Evolutionary conservation across 805 yeast species (phyloP).

Genomic region (Wickerhamomyces mucosus): DNA sequence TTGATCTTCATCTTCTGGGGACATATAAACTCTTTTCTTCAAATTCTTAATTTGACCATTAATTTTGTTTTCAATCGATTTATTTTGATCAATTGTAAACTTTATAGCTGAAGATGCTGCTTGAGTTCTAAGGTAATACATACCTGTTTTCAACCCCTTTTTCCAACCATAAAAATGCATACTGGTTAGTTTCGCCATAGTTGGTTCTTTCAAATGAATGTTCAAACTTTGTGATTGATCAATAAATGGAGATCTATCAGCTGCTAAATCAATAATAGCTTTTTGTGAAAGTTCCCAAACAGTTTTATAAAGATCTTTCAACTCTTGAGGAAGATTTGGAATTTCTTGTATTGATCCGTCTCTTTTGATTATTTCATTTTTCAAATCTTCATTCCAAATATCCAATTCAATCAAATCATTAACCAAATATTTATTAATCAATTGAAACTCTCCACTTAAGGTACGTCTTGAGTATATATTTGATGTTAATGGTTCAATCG

Average conservation of each 20-base stretch:
- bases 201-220: slow-evolving; percentile 79
- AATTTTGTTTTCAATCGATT: slow-evolving; percentile 24
- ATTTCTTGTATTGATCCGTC: slow-evolving; percentile 84
- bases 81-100: slow-evolving; percentile 55
- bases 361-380: slow-evolving; percentile 61
- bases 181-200: slow-evolving; percentile 92
- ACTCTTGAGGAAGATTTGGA: slow-evolving; percentile 62
- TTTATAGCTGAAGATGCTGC: slow-evolving; percentile 97
- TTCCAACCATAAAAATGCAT: slow-evolving; percentile 99
- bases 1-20: not conserved
- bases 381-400: slow-evolving; percentile 74
- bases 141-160: slow-evolving; percentile 96
- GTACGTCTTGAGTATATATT: slow-evolving; percentile 88
- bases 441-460: slow-evolving; percentile 87
- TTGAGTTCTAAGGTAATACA: slow-evolving; percentile 95
- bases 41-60: not conserved
- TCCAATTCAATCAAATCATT: slow-evolving; percentile 76
- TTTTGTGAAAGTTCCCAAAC: slow-evolving; percentile 91
- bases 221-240: slow-evolving; percentile 93
- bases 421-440: slow-evolving; percentile 80
- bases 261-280: slow-evolving; percentile 58
- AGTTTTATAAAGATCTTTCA: slow-evolving; percentile 62
- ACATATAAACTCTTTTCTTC: slow-evolving; percentile 6
- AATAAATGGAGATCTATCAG: slow-evolving; percentile 86
- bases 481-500: slow-evolving; percentile 96